These are phyloP conservation scores for Dictyostelium capitatum DNA, from an alignment of 78 protist species.

Conservation along the genomic window DNA sequence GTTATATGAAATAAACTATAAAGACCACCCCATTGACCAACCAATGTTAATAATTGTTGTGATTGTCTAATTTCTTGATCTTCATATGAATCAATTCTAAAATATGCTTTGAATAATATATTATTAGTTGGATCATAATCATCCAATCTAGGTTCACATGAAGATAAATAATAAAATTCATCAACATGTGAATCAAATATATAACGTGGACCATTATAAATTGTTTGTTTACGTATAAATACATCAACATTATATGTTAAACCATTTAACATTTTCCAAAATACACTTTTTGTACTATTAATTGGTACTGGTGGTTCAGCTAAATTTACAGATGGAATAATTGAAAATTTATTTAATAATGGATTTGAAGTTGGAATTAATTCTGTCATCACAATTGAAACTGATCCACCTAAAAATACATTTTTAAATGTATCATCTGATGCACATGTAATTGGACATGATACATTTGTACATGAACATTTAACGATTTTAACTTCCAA, in stretches of 20 bases:
- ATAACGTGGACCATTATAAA: slow-evolving; percentile 59
- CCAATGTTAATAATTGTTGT: slow-evolving; percentile 7
- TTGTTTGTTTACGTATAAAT: slow-evolving; percentile 19
- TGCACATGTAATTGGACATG: slow-evolving; percentile 6
- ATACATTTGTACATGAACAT: slow-evolving; percentile 1
- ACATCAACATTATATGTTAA: slow-evolving; percentile 24
- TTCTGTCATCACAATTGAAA: slow-evolving; percentile 14
- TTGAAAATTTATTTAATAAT: background rate
- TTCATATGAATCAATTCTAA: slow-evolving; percentile 45
- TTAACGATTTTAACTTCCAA: background rate
- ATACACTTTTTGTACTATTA: slow-evolving; percentile 25
- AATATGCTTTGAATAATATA: slow-evolving; percentile 38
- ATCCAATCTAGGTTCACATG: background rate
- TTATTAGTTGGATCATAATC: background rate
- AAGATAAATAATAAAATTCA: slow-evolving; percentile 20
- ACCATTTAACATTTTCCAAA: slow-evolving; percentile 1
- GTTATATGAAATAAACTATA: slow-evolving; percentile 36
- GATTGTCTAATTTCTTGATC: slow-evolving; percentile 38
- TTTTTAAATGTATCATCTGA: background rate
- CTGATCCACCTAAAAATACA: background rate
- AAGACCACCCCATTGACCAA: slow-evolving; percentile 67
- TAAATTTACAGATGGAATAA: slow-evolving; percentile 37
- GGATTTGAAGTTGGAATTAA: slow-evolving; percentile 14
- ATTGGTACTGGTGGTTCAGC: slow-evolving; percentile 13
- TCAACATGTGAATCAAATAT: slow-evolving; percentile 41